Conservation (phyloP, 169 alveolate species). For the Fabrea salina region DNA sequence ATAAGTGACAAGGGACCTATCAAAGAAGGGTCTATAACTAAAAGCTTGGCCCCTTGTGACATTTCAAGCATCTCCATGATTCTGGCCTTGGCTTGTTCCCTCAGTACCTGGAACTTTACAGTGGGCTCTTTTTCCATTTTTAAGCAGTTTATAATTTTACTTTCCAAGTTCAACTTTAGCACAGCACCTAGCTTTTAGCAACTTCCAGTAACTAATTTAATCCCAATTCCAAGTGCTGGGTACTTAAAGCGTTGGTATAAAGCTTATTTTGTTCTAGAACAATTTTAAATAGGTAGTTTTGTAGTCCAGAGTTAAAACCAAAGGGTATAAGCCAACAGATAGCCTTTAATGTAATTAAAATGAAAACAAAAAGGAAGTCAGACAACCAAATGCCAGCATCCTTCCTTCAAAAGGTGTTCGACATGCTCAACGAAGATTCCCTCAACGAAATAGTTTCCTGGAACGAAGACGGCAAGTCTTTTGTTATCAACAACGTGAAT, state of each 20-base stretch:
- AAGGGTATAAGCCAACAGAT: too few relatives aligned
- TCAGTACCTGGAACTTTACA: neutral
- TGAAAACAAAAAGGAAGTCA: neutral
- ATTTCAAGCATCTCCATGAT: constrained; percentile 24
- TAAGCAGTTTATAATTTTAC: neutral
- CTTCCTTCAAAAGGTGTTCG: constrained; percentile 13
- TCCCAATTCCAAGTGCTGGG: too few relatives aligned
- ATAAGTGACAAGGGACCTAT: constrained; percentile 2
- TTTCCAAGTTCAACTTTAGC: too few relatives aligned
- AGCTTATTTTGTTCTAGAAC: neutral
- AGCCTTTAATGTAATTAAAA: neutral
- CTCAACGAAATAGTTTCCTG: constrained; percentile 62
- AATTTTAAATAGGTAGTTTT: too few relatives aligned
- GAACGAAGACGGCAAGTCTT: constrained; percentile 69
- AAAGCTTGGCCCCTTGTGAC: neutral
- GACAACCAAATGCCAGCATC: neutral
- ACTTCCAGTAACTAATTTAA: too few relatives aligned
- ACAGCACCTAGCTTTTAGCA: too few relatives aligned
- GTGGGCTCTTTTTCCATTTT: neutral
- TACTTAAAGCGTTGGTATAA: too few relatives aligned
- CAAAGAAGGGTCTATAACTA: constrained; percentile 31
- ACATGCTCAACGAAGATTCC: neutral
- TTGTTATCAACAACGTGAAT: constrained; percentile 63
- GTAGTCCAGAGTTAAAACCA: too few relatives aligned
- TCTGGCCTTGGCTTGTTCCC: neutral